These are phyloP conservation scores for Hericium erinaceus DNA, from an alignment of 768 basidiomycete genomes.

Conservation along the genomic window DNA sequence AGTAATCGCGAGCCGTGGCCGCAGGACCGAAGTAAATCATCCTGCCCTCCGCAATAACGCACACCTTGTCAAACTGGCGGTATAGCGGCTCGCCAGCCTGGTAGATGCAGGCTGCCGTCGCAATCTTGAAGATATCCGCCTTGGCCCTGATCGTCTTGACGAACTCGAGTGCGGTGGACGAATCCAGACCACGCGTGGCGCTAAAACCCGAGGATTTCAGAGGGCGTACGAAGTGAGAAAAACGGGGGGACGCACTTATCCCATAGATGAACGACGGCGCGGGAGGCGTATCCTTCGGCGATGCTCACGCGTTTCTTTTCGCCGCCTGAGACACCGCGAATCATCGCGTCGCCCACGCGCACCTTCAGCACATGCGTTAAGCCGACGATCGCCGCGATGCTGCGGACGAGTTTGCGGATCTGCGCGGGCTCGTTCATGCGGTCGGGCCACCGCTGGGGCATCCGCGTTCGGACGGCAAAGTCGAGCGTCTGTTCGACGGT, in stretches of 20 bases:
- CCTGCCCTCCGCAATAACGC: constrained; percentile 63
- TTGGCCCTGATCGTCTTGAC: constrained; percentile 46
- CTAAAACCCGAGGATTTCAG: constrained; percentile 16
- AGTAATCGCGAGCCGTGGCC: constrained; percentile 55
- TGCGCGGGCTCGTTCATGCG: constrained; percentile 22
- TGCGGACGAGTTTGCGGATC: background rate
- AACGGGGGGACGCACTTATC: constrained; percentile 45
- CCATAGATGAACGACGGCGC: constrained; percentile 60
- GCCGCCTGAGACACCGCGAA: constrained; percentile 66
- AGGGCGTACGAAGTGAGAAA: background rate
- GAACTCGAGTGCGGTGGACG: constrained; percentile 52
- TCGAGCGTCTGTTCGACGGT: constrained; percentile 69
- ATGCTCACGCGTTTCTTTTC: constrained; percentile 76
- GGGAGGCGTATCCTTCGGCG: constrained; percentile 54
- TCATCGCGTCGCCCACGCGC: constrained; percentile 65
- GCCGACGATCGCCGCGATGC: background rate
- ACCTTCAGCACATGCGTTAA: constrained; percentile 36
- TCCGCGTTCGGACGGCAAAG: constrained; percentile 61
- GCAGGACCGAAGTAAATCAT: constrained; percentile 72
- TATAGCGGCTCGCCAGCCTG: constrained; percentile 70
- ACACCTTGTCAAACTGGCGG: constrained; percentile 68
- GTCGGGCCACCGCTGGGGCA: constrained; percentile 44
- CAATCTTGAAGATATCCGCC: constrained; percentile 33
- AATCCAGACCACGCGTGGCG: constrained; percentile 41
- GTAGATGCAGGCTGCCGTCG: constrained; percentile 74